A percentile compares a stretch with the other conserved stretches of the same genome.
These are phyloP conservation scores for Cutaneotrichosporon cyanovorans DNA, from an alignment of 1,284 basidiomycete species.

Conservation along the genomic window DNA sequence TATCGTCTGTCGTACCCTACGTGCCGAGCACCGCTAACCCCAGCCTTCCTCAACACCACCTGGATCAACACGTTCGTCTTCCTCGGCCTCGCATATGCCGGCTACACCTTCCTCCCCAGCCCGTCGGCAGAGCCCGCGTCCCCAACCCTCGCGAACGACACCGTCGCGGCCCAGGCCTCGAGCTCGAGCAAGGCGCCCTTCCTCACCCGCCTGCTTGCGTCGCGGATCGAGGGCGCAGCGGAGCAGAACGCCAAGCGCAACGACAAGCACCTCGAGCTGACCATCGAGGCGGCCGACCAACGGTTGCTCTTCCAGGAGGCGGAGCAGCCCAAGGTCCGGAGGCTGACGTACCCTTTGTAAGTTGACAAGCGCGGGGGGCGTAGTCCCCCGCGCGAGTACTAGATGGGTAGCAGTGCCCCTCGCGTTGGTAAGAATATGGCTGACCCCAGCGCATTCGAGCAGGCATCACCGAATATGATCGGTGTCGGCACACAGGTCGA, in stretches of 20 bases:
- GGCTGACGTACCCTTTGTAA: conserved; percentile 45
- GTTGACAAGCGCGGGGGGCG: conserved; percentile 6
- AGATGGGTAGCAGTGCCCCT: too few relatives aligned
- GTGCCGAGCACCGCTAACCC: conserved; percentile 8
- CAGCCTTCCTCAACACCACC: conserved; percentile 41
- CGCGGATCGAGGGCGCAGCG: conserved; percentile 30
- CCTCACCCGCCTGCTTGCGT: conserved; percentile 42
- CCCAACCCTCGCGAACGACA: conserved; percentile 28
- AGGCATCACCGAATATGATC: conserved; percentile 42
- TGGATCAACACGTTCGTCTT: conserved; percentile 39
- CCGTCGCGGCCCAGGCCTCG: conserved; percentile 19
- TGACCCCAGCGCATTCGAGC: conserved; percentile 41
- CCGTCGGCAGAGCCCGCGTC: conserved; percentile 25
- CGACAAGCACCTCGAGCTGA: conserved; percentile 46
- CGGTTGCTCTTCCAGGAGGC: conserved; percentile 48
- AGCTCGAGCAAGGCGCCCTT: conserved; percentile 21
- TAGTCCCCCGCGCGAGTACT: neutral
- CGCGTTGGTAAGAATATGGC: too few relatives aligned
- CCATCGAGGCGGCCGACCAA: conserved; percentile 41
- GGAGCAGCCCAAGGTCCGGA: conserved; percentile 41
- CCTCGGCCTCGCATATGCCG: conserved; percentile 19
- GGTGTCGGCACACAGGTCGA: conserved; percentile 45
- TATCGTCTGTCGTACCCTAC: too few relatives aligned
- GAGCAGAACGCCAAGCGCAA: conserved; percentile 36
- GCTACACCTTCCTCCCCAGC: conserved; percentile 37